Percentiles rank a stretch among this genome's conserved stretches.
These are phyloP conservation scores for Talinum fruticosum DNA, from an alignment of 148 eudicot genomes.

Conservation along the genomic window DNA sequence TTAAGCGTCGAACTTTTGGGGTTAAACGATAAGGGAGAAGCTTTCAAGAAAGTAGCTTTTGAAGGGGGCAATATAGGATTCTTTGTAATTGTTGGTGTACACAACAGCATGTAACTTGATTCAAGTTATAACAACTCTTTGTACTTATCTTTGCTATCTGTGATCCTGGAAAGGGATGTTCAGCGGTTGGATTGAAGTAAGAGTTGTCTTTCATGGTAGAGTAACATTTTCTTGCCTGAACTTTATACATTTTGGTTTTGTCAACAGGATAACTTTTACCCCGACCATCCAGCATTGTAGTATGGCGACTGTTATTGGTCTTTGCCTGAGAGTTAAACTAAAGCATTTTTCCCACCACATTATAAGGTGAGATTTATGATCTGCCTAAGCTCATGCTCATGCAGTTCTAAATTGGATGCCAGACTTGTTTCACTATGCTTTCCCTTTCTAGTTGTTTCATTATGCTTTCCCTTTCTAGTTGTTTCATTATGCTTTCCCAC, in stretches of 20 bases:
- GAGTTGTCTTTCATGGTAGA: background rate
- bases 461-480: conserved; percentile 1
- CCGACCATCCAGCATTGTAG: conserved; percentile 90
- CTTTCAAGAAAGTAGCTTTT: background rate
- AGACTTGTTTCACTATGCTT: background rate
- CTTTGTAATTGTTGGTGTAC: background rate
- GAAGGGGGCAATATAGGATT: background rate
- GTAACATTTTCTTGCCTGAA: background rate
- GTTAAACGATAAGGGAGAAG: background rate
- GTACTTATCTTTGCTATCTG: background rate
- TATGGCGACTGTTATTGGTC: conserved; percentile 89
- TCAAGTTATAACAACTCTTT: too few relatives aligned
- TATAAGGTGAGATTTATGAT: conserved; percentile 53
- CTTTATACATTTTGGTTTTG: background rate
- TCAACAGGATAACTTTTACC: conserved; percentile 78
- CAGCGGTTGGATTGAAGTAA: background rate
- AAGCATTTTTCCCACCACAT: conserved; percentile 80
- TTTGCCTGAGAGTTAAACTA: conserved; percentile 78
- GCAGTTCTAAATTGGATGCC: background rate
- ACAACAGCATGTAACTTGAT: background rate
- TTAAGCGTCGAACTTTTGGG: background rate
- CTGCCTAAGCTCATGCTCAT: background rate
- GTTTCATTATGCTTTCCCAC: background rate
- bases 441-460: conserved; percentile 9
- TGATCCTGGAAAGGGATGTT: background rate